These are phyloP conservation scores for Flaveria linearis DNA, from an alignment of 129 eudicot species.

Conservation along the genomic window DNA sequence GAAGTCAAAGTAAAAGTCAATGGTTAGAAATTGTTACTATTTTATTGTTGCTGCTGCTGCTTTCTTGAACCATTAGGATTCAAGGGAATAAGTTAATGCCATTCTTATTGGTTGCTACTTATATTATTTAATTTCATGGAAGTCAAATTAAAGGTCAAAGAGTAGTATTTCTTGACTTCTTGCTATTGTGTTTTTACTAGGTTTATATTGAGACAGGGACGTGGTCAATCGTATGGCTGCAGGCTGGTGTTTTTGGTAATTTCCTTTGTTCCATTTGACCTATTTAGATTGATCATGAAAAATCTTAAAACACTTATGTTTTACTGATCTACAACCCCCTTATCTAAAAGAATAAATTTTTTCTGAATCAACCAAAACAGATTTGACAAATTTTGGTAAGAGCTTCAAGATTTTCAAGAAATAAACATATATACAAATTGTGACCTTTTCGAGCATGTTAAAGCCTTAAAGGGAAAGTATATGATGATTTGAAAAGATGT, in stretches of 20 bases:
- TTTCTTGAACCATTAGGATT: constrained; percentile 28
- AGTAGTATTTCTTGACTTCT: neutral
- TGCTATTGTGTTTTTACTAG: neutral
- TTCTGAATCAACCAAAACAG: no score
- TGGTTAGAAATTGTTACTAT: constrained; percentile 4
- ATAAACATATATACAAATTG: neutral
- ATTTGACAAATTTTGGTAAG: no score
- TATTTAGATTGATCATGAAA: no score
- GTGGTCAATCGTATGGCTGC: neutral
- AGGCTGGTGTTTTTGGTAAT: neutral
- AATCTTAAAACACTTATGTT: no score
- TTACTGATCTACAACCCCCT: no score
- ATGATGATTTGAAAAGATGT: neutral
- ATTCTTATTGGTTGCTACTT: constrained; percentile 1
- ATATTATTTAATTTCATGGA: neutral
- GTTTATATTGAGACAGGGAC: neutral
- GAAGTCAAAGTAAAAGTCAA: constrained; percentile 27
- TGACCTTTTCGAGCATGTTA: neutral
- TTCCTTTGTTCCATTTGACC: neutral
- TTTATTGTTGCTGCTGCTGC: constrained; percentile 6
- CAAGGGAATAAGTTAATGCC: constrained; percentile 13
- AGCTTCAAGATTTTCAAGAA: no score
- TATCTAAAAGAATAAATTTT: no score
- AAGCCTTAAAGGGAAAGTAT: neutral
- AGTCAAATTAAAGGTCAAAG: neutral